Evolutionary conservation across 306 rosid species (phyloP), one percentile per base, ranked within the genome.

Genomic region (Vigna unguiculata): DNA sequence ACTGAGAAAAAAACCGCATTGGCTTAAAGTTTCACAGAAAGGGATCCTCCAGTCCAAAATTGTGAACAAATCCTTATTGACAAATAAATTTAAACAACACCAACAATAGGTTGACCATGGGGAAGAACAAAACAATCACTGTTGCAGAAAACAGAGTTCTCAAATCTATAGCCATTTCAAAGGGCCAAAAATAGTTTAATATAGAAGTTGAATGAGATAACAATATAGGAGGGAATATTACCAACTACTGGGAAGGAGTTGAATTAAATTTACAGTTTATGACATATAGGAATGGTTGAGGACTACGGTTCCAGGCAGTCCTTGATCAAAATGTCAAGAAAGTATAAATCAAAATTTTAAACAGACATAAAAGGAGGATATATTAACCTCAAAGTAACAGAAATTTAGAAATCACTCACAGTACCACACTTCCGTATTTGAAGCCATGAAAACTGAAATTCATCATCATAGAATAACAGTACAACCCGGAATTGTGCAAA

Each of bases 11-110:
- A 36, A 72, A 74, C n/a, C 25, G 63, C 36, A 20, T 67, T 61
- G 62, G 80, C 45, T 66, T 46, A 16, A 63, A 68, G 41, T 76
- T 81, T 59, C 74, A 45, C 28, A 16, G 43, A 60, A 45, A 70
- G 17, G 43, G 24, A 73, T 40, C 47, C 68, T 58, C 65, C 9
- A 61, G 38, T 45, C 22, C 73, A 63, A 75, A 55, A 45, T 67
- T 74, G 58, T 59, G n/a, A 71, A 30, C 55, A 45, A 74, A 20
- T 36, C 66, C 60, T 65, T 66, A 36, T 32, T 67, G 45, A 65
- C 48, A 60, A 61, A 16, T 34, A 61, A 32, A 34, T 15, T 60
- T 32, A 5, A 75, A 61, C 36, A 73, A 48, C 53, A 68, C 58
- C 52, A 61, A 38, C 76, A 76, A 49, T 12, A 28, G 43, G 83